Evolutionary conservation across 139 green algal species (phyloP), one percentile per base, ranked within the genome.

Genomic region (Chlamydomonas eustigma): DNA sequence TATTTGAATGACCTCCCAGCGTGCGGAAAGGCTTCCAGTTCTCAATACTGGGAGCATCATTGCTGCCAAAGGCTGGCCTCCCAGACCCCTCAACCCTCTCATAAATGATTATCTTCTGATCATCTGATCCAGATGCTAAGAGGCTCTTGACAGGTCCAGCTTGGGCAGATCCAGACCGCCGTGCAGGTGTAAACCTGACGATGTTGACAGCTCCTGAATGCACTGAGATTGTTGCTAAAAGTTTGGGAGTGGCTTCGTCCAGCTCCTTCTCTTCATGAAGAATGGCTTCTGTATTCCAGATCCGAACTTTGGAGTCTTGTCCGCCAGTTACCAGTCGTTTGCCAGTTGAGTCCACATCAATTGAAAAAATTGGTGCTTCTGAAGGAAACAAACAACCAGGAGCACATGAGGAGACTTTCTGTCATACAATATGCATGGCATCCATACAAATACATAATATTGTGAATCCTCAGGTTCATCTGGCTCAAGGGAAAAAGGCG

Each of bases 201-300:
- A 88, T 84, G 77, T 96, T 98, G 37, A 98, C 90, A 1, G 88
- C 73, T 0, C 71, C 75, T 5, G 76, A 83, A 75, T 96, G 92
- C 70, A 97, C 90, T 4, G 51, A 68, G 24, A 98, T 79, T 4
- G 84, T 91, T 3, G 92, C 92, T 31, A 98, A 85, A 63, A 91
- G 74, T 64, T 86, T 90, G 24, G 88, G 88, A 5, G 74, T 69
- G 4, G 69, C 58, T 25, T 25, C 33, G 73, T 91, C 83, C 12
- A 64, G 51, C 72, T 96, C 91, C 33, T 75, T 68, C 3, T 73
- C 69, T 28, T 79, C 75, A 39, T 50, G 12, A 24, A 76, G 28
- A 2, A 39, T n/a, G 18, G 71, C 8, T 2, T 33, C 30, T 6
- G 50, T 34, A 28, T 63, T 91, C 91, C 90, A 96, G 28, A 96